phyloP scores from a whole-genome alignment of 345 rosid genomes.

The Alliaria petiolata region DNA sequence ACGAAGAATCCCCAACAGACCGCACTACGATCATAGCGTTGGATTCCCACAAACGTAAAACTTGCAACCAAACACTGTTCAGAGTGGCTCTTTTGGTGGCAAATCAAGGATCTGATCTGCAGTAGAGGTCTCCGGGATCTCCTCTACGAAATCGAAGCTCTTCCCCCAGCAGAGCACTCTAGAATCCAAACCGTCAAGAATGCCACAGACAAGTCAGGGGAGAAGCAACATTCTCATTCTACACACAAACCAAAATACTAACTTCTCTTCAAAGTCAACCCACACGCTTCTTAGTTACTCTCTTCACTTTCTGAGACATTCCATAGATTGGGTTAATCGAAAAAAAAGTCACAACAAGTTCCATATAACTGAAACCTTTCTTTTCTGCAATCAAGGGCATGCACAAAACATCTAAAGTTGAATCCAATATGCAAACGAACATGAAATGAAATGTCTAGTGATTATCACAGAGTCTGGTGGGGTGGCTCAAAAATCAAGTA shows the following conservation, averaged over 20 bases:
- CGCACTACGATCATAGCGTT: constrained; percentile 53
- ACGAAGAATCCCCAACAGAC: constrained; percentile 89
- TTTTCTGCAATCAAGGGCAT: constrained; percentile 16
- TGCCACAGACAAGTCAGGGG: constrained; percentile 98
- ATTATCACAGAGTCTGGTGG: no score
- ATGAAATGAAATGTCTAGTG: no score
- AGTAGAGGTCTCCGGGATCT: constrained; percentile 51
- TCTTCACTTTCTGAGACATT: constrained; percentile 21
- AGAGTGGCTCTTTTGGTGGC: constrained; percentile 74
- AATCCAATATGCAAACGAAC: no score
- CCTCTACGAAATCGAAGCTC: constrained; percentile 78
- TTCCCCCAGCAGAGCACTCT: constrained; percentile 87
- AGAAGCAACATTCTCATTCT: constrained; percentile 45
- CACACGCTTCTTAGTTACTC: constrained; percentile 14
- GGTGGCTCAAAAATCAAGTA: no score
- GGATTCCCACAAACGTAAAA: constrained; percentile 97
- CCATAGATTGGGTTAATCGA: neutral
- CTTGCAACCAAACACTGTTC: constrained; percentile 76
- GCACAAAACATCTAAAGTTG: constrained; percentile 20
- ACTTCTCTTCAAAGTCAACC: constrained; percentile 17
- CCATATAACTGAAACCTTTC: constrained; percentile 5
- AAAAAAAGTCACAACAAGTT: neutral
- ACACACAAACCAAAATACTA: no score
- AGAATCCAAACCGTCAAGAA: constrained; percentile 52
- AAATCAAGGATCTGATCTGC: constrained; percentile 51